Conservation (phyloP, 495 filamentous ascomycete species). For the Penicillium alfredii region DNA sequence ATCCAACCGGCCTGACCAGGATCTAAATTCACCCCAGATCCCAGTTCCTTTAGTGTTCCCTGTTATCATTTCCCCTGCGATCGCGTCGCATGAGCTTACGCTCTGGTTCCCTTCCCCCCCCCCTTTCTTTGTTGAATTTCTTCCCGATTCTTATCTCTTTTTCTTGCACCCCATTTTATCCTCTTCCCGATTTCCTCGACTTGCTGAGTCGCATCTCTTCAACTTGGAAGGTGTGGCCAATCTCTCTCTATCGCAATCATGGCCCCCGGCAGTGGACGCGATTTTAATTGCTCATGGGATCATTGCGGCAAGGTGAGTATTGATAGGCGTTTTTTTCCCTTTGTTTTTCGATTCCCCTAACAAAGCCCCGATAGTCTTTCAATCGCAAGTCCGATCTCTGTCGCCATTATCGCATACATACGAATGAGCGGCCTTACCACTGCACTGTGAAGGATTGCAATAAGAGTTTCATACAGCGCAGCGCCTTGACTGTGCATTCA, state of each 20-base stretch:
- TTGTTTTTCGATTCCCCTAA: not conserved
- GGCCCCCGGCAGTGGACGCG: slow-evolving; percentile 41
- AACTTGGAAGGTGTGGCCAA: slow-evolving; percentile 10
- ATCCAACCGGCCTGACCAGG: slow-evolving; percentile 18
- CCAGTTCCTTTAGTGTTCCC: slow-evolving; percentile 8
- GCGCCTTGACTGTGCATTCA: slow-evolving; percentile 79
- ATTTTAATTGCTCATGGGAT: slow-evolving; percentile 45
- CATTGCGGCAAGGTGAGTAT: slow-evolving; percentile 41
- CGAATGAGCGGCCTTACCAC: slow-evolving; percentile 77
- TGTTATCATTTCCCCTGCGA: too few species aligned
- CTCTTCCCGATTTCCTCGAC: slow-evolving; percentile 1
- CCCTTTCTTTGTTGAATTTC: not conserved
- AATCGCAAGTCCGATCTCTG: slow-evolving; percentile 90
- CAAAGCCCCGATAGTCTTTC: slow-evolving; percentile 58
- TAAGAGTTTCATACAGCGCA: slow-evolving; percentile 88
- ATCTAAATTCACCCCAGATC: slow-evolving; percentile 4
- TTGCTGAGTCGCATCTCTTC: slow-evolving; percentile 13
- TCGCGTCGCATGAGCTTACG: slow-evolving; percentile 15
- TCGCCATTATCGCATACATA: slow-evolving; percentile 84
- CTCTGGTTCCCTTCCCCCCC: slow-evolving; percentile 6
- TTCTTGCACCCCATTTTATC: not conserved
- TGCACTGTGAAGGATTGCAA: slow-evolving; percentile 65
- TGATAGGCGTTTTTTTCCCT: not conserved
- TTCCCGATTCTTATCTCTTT: not conserved
- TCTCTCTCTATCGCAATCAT: slow-evolving; percentile 20